Evolutionary conservation across 31 red algal genomes (phyloP).

Genomic region (Porphyra umbilicalis): DNA sequence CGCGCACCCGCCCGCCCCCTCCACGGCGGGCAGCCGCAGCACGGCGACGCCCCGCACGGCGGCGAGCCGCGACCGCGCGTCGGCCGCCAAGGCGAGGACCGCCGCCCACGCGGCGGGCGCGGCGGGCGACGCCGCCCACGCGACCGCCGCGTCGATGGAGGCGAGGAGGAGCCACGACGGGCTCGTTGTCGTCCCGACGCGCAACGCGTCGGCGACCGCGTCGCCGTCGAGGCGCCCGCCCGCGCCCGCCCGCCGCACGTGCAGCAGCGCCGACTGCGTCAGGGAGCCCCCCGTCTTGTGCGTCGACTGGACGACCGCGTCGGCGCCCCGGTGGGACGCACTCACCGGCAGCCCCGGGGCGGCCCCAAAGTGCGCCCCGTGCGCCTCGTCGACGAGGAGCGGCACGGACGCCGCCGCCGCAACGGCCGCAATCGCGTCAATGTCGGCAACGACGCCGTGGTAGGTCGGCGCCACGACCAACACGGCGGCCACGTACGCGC

Average conservation of each 20-base stretch:
- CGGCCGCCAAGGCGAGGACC: background rate
- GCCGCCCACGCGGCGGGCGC: background rate
- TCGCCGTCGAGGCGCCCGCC: conserved; percentile 13
- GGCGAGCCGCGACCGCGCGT: background rate
- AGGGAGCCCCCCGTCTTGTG: conserved; percentile 76
- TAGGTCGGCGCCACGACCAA: conserved; percentile 83
- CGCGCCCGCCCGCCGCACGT: conserved; percentile 33
- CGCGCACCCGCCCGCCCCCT: background rate
- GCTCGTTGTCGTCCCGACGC: conserved; percentile 64
- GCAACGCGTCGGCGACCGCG: conserved; percentile 31
- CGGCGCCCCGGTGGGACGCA: conserved; percentile 35
- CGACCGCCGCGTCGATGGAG: conserved; percentile 73
- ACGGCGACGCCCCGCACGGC: conserved; percentile 4
- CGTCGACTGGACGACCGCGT: conserved; percentile 81
- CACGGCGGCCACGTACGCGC: conserved; percentile 50
- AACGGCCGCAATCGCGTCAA: conserved; percentile 36
- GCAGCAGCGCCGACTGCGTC: conserved; percentile 87
- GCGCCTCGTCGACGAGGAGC: conserved; percentile 92
- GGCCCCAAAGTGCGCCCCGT: conserved; percentile 81
- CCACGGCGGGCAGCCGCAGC: background rate
- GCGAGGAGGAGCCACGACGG: conserved; percentile 68
- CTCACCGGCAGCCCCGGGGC: conserved; percentile 32
- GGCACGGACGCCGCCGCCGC: conserved; percentile 13
- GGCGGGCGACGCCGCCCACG: background rate
- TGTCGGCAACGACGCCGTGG: conserved; percentile 54